phyloP scores from a whole-genome alignment of 116 monocot species.

The Trichopus zeylanicus region DNA sequence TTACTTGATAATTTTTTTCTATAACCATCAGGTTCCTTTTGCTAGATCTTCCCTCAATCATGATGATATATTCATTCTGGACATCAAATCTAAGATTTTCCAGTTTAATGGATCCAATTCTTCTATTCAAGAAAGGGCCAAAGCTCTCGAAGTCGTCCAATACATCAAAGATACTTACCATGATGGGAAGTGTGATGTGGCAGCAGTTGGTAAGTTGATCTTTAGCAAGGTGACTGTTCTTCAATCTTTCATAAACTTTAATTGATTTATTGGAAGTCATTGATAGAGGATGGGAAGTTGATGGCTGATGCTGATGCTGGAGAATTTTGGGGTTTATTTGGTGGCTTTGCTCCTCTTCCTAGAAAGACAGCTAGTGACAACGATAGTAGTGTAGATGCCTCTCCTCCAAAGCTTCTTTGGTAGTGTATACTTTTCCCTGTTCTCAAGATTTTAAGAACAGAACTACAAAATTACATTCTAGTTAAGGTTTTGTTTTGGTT shows the following conservation, averaged over 20 bases:
- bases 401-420: constrained; percentile 44
- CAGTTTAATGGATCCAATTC: constrained; percentile 98
- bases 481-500: constrained; percentile 3
- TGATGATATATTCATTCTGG: constrained; percentile 94
- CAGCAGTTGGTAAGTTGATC: constrained; percentile 68
- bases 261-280: constrained; percentile 8
- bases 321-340: constrained; percentile 76
- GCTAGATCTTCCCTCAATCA: constrained; percentile 83
- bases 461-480: no score
- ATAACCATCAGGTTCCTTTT: constrained; percentile 57
- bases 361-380: constrained; percentile 36
- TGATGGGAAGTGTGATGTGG: constrained; percentile 87
- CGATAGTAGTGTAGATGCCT: constrained; percentile 15
- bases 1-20: constrained; percentile 1
- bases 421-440: constrained; percentile 15
- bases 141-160: constrained; percentile 99
- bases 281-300: constrained; percentile 67
- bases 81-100: constrained; percentile 93
- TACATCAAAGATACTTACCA: constrained; percentile 95
- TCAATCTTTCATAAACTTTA: background rate
- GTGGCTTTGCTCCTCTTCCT: constrained; percentile 79
- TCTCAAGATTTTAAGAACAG: no score
- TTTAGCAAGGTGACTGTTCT: background rate
- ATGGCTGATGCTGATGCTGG: constrained; percentile 81
- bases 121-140: constrained; percentile 95